Base-by-base conservation (phyloP, 2,329 filamentous ascomycete species). In the Allantophomopsis cytisporea region DNA sequence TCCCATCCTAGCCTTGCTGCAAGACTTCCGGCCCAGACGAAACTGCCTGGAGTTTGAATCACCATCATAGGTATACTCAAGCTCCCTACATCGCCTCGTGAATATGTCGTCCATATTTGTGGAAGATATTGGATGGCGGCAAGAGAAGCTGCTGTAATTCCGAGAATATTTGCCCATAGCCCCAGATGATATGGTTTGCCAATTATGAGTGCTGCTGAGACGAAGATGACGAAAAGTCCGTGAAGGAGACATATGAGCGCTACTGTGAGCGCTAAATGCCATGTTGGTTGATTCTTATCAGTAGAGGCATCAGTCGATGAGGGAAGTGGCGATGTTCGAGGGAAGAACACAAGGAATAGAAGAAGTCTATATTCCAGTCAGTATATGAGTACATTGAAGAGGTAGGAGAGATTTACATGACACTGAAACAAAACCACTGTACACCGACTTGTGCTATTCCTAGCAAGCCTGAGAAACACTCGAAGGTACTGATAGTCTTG, bases 61-160 rank as follows among this genome's bases (percentile, higher is more conserved):
- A 83, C 83, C 88, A 98, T 96, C 82, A 95, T 96, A 4, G 86
- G 81, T 41, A 98, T 91, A 53, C 86, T 94, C 50, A 98, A 64
- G 57, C 87, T 94, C 40, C 87, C 87, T 2, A 94, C 82, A 51
- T 88, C 80, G 55, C 89, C 83, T 42, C 95, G 66, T 39, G 68
- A 73, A 62, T 84, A 93, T 0, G 91, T 98, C 39, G 83, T 95
- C 63, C 79, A 87, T 47, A 98, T 94, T 61, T 98, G 91, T 0
- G 91, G 91, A 13, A 98, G 66, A 60, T 96, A 98, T 61, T 98
- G 91, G 16, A 96, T 72, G 0, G 76, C 81, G 1, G 91, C 84
- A 5, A 98, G 73, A 1, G 75, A 60, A 0, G 85, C 83, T 14
- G 85, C 78, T 56, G 84, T 74, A 43, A 94, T 65, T 1, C 91